phyloP scores from a whole-genome alignment of 2,329 filamentous ascomycete genomes.

The Helminthosporium solani region DNA sequence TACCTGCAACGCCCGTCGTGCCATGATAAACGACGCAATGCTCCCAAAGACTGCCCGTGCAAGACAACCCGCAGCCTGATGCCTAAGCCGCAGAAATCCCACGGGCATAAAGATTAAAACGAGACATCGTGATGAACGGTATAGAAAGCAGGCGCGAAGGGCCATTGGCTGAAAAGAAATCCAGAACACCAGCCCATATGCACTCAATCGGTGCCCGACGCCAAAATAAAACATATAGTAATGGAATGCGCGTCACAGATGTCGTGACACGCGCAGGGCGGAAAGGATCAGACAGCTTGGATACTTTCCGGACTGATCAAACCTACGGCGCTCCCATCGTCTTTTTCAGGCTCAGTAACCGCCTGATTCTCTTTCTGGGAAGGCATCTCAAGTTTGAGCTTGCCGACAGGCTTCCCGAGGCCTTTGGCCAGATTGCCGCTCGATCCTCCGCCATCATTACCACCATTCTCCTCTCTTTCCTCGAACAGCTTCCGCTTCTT shows the following conservation, averaged over 20 bases:
- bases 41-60: not conserved
- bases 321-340: constrained; percentile 65
- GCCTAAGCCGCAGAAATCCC: constrained; percentile 5
- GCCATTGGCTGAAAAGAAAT: constrained; percentile 3
- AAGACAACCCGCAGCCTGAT: no score
- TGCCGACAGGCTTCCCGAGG: constrained; percentile 59
- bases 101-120: constrained; percentile 13
- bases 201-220: constrained; percentile 5
- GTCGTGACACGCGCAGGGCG: not conserved
- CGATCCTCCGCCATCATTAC: constrained; percentile 20
- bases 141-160: constrained; percentile 2
- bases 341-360: constrained; percentile 64
- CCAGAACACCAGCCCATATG: not conserved
- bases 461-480: constrained; percentile 40
- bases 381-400: constrained; percentile 49
- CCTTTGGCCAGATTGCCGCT: constrained; percentile 31
- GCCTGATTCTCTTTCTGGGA: constrained; percentile 59
- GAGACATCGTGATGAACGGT: constrained; percentile 1
- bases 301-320: constrained; percentile 88
- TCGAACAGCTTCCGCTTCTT: constrained; percentile 75
- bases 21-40: not conserved
- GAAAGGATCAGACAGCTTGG: constrained; percentile 18
- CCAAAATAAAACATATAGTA: not conserved
- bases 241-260: not conserved
- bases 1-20: not conserved